phyloP scores from a whole-genome alignment of 1,284 basidiomycete species.

The Xerocomus subilludens region DNA sequence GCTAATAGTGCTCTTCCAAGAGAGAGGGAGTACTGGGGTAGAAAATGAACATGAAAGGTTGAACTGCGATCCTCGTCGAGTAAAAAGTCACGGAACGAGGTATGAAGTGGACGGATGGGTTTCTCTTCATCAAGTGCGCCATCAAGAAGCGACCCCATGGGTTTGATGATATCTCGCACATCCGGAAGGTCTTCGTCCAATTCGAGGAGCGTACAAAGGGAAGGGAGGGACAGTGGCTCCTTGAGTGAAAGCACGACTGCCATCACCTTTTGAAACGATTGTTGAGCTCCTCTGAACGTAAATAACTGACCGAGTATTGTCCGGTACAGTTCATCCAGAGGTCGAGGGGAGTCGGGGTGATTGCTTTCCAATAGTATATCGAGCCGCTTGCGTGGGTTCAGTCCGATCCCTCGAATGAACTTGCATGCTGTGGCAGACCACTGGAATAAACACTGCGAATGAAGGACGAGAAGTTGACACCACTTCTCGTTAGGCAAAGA shows the following conservation, averaged over 20 bases:
- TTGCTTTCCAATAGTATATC: background rate
- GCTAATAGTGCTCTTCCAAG: conserved; percentile 34
- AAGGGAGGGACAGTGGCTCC: background rate
- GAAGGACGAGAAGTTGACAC: background rate
- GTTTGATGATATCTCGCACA: conserved; percentile 26
- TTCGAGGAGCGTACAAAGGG: background rate
- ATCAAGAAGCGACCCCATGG: conserved; percentile 14
- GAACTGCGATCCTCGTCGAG: background rate
- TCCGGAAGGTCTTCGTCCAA: background rate
- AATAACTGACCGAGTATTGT: background rate
- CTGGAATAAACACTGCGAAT: background rate
- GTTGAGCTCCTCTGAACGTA: background rate
- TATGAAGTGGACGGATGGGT: conserved; percentile 12
- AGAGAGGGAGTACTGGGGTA: conserved; percentile 27
- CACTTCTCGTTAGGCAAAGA: conserved; percentile 31
- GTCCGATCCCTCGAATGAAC: background rate
- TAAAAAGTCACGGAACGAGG: conserved; percentile 6
- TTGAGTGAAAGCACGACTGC: background rate
- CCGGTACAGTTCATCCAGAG: background rate
- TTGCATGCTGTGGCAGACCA: background rate
- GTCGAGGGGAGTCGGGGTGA: background rate
- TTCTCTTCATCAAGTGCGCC: background rate
- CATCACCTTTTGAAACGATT: background rate
- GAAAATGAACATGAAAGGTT: conserved; percentile 34
- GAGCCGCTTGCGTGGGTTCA: background rate